Evolutionary conservation across 495 filamentous ascomycete species (phyloP).

Genomic region (Neurospora hispaniola): DNA sequence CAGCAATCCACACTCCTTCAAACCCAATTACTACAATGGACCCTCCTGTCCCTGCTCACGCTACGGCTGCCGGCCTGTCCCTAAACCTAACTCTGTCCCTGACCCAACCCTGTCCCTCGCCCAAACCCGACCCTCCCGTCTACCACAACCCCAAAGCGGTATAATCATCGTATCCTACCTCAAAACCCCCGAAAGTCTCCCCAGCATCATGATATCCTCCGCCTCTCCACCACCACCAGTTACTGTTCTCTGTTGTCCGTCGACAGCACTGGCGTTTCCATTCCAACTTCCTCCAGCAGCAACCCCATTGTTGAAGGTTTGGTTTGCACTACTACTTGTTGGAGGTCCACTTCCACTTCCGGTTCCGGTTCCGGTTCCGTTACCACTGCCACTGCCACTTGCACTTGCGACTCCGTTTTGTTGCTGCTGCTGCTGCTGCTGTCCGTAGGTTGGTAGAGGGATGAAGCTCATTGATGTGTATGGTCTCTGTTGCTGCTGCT

Average conservation of each 20-base stretch:
- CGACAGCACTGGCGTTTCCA: background rate
- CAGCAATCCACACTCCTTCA: too few relatives aligned
- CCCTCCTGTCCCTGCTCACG: too few relatives aligned
- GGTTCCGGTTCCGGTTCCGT: too few relatives aligned
- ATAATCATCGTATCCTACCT: background rate
- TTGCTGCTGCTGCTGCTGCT: background rate
- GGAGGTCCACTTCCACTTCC: background rate
- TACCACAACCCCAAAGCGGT: too few relatives aligned
- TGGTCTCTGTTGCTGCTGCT: background rate
- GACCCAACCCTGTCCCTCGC: too few relatives aligned
- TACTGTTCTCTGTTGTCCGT: background rate
- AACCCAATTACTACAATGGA: too few relatives aligned
- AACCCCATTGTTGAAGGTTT: background rate
- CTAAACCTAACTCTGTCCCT: too few relatives aligned
- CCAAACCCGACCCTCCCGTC: too few relatives aligned
- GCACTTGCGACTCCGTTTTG: background rate
- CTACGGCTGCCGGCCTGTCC: too few relatives aligned
- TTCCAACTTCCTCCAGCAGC: background rate
- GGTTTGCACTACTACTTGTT: background rate
- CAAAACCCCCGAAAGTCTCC: background rate
- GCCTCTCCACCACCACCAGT: background rate
- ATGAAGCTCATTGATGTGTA: background rate
- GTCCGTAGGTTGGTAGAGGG: background rate
- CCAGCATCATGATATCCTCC: background rate
- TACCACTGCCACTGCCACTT: background rate